phyloP scores from a whole-genome alignment of 371 early-diverging fungal species.

The Racocetra persica region DNA sequence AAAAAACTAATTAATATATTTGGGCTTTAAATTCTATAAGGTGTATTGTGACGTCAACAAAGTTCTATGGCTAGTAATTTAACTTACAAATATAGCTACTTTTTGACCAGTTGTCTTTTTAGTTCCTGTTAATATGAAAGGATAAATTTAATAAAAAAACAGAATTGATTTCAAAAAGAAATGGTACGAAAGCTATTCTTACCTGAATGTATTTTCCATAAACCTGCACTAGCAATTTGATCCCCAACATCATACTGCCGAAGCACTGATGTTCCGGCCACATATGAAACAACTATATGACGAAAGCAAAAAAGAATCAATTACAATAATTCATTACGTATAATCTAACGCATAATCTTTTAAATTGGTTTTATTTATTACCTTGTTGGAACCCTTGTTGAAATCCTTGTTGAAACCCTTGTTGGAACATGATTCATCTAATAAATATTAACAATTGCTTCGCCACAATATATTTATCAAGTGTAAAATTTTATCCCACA shows the following conservation, averaged over 20 bases:
- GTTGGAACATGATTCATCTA: too few species aligned
- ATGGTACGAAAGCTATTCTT: too few species aligned
- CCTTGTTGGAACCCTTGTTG: too few species aligned
- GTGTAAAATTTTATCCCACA: too few species aligned
- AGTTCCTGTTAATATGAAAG: constrained; percentile 22
- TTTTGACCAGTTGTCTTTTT: constrained; percentile 62
- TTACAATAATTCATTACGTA: too few species aligned
- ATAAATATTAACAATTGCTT: too few species aligned
- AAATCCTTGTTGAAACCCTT: too few species aligned
- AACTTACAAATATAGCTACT: constrained; percentile 62
- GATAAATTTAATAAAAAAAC: too few species aligned
- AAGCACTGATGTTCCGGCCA: constrained; percentile 9
- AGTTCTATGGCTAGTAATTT: neutral
- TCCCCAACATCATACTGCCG: constrained; percentile 30
- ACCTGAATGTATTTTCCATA: constrained; percentile 68
- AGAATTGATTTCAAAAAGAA: too few species aligned
- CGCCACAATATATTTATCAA: too few species aligned
- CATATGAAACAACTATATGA: constrained; percentile 27
- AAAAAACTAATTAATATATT: neutral
- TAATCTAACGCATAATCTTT: too few species aligned
- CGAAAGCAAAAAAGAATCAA: neutral
- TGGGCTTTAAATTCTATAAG: neutral
- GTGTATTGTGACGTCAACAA: neutral
- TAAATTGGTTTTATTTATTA: too few species aligned
- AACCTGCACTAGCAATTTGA: constrained; percentile 58